Percentiles rank a stretch among this genome's conserved stretches.
These are phyloP conservation scores for Penicillium vulpinum DNA, from an alignment of 2,329 filamentous ascomycete genomes.

Conservation along the genomic window DNA sequence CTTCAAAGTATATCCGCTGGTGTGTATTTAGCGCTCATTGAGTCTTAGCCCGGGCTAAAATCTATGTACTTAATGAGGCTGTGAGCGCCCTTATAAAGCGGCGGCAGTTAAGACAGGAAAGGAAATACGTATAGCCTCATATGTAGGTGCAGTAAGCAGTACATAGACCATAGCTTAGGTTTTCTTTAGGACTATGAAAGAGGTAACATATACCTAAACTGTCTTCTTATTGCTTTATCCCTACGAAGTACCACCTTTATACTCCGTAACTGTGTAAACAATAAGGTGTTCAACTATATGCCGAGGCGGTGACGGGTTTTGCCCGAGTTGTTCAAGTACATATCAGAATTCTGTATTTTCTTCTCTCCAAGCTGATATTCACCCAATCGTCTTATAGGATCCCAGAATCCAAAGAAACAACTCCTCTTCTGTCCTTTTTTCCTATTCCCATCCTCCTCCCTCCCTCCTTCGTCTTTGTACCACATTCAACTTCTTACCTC, in stretches of 20 bases:
- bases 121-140: no score
- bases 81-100: no score
- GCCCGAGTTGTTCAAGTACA: conserved; percentile 2
- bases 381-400: not conserved
- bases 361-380: conserved; percentile 1
- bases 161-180: not conserved
- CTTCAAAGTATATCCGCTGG: no score
- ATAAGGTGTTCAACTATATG: not conserved
- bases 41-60: no score
- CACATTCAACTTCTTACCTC: conserved; percentile 10
- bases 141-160: not conserved
- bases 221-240: not conserved
- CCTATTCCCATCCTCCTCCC: not conserved
- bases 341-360: conserved; percentile 3
- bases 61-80: no score
- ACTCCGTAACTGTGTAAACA: no score
- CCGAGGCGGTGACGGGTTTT: conserved; percentile 7
- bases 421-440: not conserved
- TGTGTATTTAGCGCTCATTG: no score
- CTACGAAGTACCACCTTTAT: no score
- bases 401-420: not conserved
- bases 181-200: not conserved
- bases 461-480: conserved; percentile 7
- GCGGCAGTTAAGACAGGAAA: no score
- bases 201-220: no score